phyloP scores from a whole-genome alignment of 768 basidiomycete genomes.

The Rhizopogon rudus region DNA sequence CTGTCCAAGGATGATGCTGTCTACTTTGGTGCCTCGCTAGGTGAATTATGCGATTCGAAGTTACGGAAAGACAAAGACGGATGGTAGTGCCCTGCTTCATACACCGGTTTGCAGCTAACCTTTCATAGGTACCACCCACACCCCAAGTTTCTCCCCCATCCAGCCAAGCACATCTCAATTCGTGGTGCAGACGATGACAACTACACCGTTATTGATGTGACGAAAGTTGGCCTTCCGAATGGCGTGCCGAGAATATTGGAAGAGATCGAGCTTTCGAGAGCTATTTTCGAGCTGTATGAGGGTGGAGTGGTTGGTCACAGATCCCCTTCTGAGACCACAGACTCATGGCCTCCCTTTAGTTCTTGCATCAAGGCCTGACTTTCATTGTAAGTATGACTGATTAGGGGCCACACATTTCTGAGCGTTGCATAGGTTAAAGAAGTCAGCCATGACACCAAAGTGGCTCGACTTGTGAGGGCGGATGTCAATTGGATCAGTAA shows the following conservation, averaged over 20 bases:
- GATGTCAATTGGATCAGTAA: slow-evolving; percentile 84
- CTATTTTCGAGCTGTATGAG: slow-evolving; percentile 86
- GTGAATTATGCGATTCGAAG: slow-evolving; percentile 53
- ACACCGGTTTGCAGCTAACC: neutral
- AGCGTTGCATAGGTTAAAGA: slow-evolving; percentile 54
- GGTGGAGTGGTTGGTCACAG: slow-evolving; percentile 65
- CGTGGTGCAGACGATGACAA: slow-evolving; percentile 76
- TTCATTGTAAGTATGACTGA: slow-evolving; percentile 52
- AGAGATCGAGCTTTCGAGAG: slow-evolving; percentile 78
- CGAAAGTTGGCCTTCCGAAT: slow-evolving; percentile 25
- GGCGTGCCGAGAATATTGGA: slow-evolving; percentile 51
- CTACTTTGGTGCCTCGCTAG: slow-evolving; percentile 68
- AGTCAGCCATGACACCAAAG: slow-evolving; percentile 72
- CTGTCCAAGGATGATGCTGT: slow-evolving; percentile 54
- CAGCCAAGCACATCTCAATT: slow-evolving; percentile 67
- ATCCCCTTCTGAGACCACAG: neutral
- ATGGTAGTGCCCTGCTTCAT: slow-evolving; percentile 44
- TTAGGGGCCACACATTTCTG: neutral
- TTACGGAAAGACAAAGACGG: slow-evolving; percentile 72
- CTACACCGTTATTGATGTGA: slow-evolving; percentile 70
- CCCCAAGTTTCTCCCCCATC: slow-evolving; percentile 73
- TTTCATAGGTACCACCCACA: slow-evolving; percentile 72
- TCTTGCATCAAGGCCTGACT: slow-evolving; percentile 82
- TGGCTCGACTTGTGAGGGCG: slow-evolving; percentile 64
- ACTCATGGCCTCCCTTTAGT: slow-evolving; percentile 37